Base-by-base conservation (phyloP, 495 filamentous ascomycete genomes). In the Penicillium egyptiacum region DNA sequence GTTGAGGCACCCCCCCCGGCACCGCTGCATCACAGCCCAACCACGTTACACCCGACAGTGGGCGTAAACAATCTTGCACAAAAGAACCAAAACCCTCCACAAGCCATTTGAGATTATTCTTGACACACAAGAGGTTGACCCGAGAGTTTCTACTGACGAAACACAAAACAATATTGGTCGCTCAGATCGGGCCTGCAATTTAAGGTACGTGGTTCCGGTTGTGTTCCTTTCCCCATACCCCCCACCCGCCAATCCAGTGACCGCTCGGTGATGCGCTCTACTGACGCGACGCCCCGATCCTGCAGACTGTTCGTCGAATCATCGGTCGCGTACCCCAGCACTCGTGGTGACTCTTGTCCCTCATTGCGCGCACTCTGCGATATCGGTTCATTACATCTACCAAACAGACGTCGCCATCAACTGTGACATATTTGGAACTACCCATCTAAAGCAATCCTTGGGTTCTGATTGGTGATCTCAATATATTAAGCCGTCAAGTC, bases 1-100 rank as follows among this genome's bases (percentile, higher is more conserved):
- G 62, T 69, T 66, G 71, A 72, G 66, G 62, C 61, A 51, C 42
- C 46, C 57, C 67, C 68, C 63, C 69, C 68, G 67, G 65, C 59
- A 57, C 66, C 56, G 64, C 76, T 79, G 77, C 77, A 78, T 78
- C 72, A 70, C 67, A 75, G 75, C 77, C 75, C 75, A 76, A 79
- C 75, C 75, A 77, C 73, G 75, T 77, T 76, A 74, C 73, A 74
- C 68, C 69, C 66, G 52, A 63, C 68, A 22, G 62, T 69, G 66
- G 64, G 65, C 63, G 64, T 75, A 62, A 65, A 72, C 53, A 40
- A 56, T 64, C 69, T 70, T 66, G 63, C 69, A 66, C 70, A 72
- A 74, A 75, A 75, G 67, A 70, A 57, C 42, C 68, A 69, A 31
- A 68, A 60, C 58, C 61, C 66, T 70, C 69, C 74, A 26, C 48